phyloP scores from a whole-genome alignment of 2,329 filamentous ascomycete genomes.

The Colletotrichum trifolii region DNA sequence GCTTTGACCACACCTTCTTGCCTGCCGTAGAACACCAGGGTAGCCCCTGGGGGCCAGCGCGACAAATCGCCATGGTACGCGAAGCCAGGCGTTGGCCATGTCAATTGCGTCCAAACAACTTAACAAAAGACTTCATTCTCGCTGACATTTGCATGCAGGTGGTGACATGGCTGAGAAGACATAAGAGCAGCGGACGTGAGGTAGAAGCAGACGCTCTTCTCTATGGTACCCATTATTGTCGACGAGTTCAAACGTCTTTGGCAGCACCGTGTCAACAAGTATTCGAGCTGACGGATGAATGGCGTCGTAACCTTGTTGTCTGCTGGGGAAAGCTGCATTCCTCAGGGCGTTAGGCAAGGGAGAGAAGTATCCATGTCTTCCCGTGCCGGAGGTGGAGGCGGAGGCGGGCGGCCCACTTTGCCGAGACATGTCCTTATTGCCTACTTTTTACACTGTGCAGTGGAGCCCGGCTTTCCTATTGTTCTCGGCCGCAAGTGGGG shows the following conservation, averaged over 20 bases:
- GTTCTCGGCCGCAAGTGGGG: slow-evolving; percentile 22
- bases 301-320: slow-evolving; percentile 6
- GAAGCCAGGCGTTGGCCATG: background rate
- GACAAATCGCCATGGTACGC: background rate
- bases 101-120: background rate
- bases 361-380: background rate
- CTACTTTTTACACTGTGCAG: slow-evolving; percentile 13
- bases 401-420: slow-evolving; percentile 8
- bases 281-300: slow-evolving; percentile 2
- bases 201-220: background rate
- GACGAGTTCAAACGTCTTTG: too few species aligned
- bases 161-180: background rate
- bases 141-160: background rate
- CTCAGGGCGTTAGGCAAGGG: slow-evolving; percentile 3
- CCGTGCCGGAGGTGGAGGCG: background rate
- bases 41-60: background rate
- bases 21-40: background rate
- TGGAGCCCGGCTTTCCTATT: slow-evolving; percentile 19
- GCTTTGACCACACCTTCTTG: slow-evolving; percentile 15
- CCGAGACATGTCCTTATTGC: background rate
- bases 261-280: too few species aligned
- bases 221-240: too few species aligned
- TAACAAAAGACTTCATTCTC: background rate
- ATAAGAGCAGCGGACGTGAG: background rate
- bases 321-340: slow-evolving; percentile 6